Conservation (phyloP, 2,329 filamentous ascomycete species). For the Emmonsia crescens region DNA sequence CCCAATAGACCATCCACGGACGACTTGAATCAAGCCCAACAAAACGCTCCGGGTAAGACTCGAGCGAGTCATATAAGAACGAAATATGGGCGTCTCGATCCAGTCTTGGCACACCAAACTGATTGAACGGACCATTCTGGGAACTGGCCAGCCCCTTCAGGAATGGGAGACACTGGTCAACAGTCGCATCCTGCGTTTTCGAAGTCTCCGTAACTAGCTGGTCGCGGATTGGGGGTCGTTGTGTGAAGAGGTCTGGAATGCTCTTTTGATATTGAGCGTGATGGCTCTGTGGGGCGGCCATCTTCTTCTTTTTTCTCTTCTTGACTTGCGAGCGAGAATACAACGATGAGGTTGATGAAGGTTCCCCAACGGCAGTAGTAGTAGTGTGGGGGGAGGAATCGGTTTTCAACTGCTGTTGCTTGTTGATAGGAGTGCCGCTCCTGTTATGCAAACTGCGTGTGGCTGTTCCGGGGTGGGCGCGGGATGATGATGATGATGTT, state of each 20-base stretch:
- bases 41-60: constrained; percentile 57
- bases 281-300: constrained; percentile 17
- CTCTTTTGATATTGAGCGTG: constrained; percentile 9
- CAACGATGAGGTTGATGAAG: constrained; percentile 1
- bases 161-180: constrained; percentile 58
- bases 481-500: constrained; percentile 2
- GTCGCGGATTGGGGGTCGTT: constrained; percentile 54
- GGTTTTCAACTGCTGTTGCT: not conserved
- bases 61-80: constrained; percentile 40
- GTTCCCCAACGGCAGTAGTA: constrained; percentile 6
- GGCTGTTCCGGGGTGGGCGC: not conserved
- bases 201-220: constrained; percentile 57
- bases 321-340: not conserved
- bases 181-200: constrained; percentile 54
- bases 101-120: constrained; percentile 63
- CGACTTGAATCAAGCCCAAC: constrained; percentile 72
- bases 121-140: constrained; percentile 49
- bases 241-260: constrained; percentile 31
- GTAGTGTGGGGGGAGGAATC: not conserved
- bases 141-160: constrained; percentile 43
- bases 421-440: not conserved
- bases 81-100: constrained; percentile 47
- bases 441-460: not conserved
- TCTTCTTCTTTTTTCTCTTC: constrained; percentile 10
- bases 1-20: constrained; percentile 95